Conservation (phyloP, 1,139 yeast species). For the Citeromyces hawaiiensis region DNA sequence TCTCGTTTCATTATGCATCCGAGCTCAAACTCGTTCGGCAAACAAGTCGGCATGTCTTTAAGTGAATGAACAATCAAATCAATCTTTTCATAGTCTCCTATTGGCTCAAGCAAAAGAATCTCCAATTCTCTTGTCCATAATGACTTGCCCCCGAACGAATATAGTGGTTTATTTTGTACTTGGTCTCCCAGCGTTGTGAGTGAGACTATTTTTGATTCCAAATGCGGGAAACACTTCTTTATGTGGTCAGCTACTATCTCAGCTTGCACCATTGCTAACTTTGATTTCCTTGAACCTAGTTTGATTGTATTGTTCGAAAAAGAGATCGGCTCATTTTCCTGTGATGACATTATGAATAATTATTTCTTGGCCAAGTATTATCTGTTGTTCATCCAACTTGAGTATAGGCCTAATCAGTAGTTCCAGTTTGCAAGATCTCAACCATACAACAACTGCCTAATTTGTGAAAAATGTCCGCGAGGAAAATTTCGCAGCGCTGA, state of each 20-base stretch:
- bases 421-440: neutral
- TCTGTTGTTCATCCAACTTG: neutral
- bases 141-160: conserved; percentile 91
- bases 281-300: conserved; percentile 85
- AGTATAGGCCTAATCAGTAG: neutral
- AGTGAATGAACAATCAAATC: conserved; percentile 90
- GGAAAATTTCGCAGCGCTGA: neutral
- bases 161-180: conserved; percentile 72
- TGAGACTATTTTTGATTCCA: conserved; percentile 61
- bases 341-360: neutral
- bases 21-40: conserved; percentile 82
- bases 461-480: neutral
- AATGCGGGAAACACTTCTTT: conserved; percentile 43
- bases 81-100: conserved; percentile 54
- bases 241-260: conserved; percentile 57
- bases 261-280: conserved; percentile 78
- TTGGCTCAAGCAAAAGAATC: conserved; percentile 47
- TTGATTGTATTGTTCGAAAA: conserved; percentile 10
- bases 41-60: conserved; percentile 87
- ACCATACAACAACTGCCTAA: neutral
- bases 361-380: neutral
- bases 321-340: neutral
- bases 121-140: conserved; percentile 95
- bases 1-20: conserved; percentile 82
- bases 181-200: conserved; percentile 85